Percentiles rank a stretch among this genome's conserved stretches.
phyloP scores from a whole-genome alignment of 2,329 filamentous ascomycete species.

The Fusarium sp. region DNA sequence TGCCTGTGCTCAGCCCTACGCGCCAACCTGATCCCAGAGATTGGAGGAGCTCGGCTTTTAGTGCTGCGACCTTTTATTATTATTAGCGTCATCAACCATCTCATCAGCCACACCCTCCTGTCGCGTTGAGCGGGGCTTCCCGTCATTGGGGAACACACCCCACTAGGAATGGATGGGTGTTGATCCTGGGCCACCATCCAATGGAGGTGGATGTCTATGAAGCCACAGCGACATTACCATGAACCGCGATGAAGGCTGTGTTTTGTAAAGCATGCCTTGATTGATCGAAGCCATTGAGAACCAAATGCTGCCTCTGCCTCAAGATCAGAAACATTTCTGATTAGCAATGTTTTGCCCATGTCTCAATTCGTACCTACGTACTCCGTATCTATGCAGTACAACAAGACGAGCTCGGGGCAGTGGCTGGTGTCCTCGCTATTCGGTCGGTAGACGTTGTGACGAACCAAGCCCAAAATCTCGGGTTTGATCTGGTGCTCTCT shows the following conservation, averaged over 20 bases:
- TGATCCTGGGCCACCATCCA: not conserved
- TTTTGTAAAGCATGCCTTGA: not conserved
- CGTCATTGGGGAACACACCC: slow-evolving; percentile 38
- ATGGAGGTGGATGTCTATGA: not conserved
- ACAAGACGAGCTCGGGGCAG: not conserved
- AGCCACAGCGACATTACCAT: slow-evolving; percentile 9
- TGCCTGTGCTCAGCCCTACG: slow-evolving; percentile 46
- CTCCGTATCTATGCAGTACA: not conserved
- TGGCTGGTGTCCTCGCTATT: slow-evolving; percentile 6
- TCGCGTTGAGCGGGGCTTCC: slow-evolving; percentile 34
- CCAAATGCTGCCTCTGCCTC: not conserved
- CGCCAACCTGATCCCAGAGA: slow-evolving; percentile 32
- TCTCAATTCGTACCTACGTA: not conserved
- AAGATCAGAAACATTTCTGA: not conserved
- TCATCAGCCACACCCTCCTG: slow-evolving; percentile 41
- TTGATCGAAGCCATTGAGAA: not conserved
- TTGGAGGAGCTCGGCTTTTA: slow-evolving; percentile 28
- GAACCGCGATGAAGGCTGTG: slow-evolving; percentile 38
- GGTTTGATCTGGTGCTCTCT: not conserved
- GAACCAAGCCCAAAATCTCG: not conserved
- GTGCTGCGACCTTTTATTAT: slow-evolving; percentile 39
- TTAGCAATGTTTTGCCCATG: not conserved
- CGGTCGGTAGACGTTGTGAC: not conserved
- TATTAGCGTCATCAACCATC: slow-evolving; percentile 42
- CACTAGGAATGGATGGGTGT: slow-evolving; percentile 11